Evolutionary conservation across 495 filamentous ascomycete genomes (phyloP), one percentile per base, ranked within the genome.

Genomic region (Aspergillus sparsus): DNA sequence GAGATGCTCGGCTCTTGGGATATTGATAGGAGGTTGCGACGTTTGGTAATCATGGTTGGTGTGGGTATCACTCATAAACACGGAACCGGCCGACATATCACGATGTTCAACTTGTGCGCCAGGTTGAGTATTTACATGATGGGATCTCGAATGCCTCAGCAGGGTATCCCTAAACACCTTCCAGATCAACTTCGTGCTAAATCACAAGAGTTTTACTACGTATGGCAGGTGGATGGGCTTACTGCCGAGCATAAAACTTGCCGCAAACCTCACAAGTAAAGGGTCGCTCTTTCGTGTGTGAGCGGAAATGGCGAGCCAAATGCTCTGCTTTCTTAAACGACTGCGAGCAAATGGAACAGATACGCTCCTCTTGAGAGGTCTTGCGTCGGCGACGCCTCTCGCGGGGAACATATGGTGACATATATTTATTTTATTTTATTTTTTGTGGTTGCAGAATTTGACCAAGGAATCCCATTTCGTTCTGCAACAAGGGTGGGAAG

Each of bases 261-360:
- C 58, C 54, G 49, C 73, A 76, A 3, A 64, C 45, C 3, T 55
- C 32, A 44, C 73, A 76, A 7, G 39, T 57, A 31, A 71, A 74
- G 1, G 73, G 73, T 36, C 67, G 67, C 46, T 76, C 73, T 49
- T 71, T 70, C 1, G 71, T 74, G 49, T 76, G 73, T 0, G 63
- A 69, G 15, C 73, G 68, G 49, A 68, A 13, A 58, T 76, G 73
- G 6, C 71, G 53, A 8, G 65, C 68, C 15, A 75, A 60, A 56
- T 73, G 69, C 31, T 73, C 69, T n/a, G 58, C 65, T 16, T 76
- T 72, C 7, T 67, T 64, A 42, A 73, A 74, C 2, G 57, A 34
- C 35, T 71, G 66, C 9, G 55, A 56, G 41, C 72, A 75, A 32
- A 65, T 55, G 1, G 65, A 49, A 50, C 68, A 70, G 15, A 66